Base-by-base conservation (phyloP, 1,139 yeast genomes). In the Suzukiozyma palmioleophila region DNA sequence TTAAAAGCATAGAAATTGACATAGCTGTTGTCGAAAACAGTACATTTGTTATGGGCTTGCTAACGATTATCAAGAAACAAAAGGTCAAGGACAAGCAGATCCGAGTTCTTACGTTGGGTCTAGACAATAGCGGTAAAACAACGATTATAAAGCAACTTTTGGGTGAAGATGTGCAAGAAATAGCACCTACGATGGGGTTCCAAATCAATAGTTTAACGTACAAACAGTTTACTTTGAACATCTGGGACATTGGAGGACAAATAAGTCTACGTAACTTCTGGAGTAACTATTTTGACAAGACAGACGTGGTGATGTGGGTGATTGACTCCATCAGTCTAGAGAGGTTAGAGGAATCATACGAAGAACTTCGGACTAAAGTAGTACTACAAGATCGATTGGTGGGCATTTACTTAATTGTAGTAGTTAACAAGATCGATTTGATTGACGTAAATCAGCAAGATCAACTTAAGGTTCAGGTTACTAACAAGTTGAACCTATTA, bases 181-280 rank as follows among this genome's bases (percentile, higher is more conserved):
- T 69, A 7, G 66, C 75, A 2, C 79, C 79, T 26, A 79, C 86
- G 2, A 64, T 82, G 69, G 74, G 73, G 41, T 76, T 57, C 61
- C 75, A 66, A 63, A 58, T 80, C 65, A 68, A 66, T 42, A 72
- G 78, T 4, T 49, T 74, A 7, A 41, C 47, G 2, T 54, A 62
- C 45, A 44, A 56, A 2, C 60, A 52, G 22, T 62, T 45, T 47
- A 61, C 59, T 30, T 51, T 68, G 36, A 79, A 79, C 43, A 56
- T 81, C 30, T 83, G 90, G 97, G 97, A 88, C 54, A 80, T 89
- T 9, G 97, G 97, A 2, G 97, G 97, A 0, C 96, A 89, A 57
- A 66, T 75, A 11, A 75, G 86, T 13, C 63, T 88, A 36, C 69
- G 96, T 35, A 79, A 87, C 15, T 88, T 88, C 57, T 88, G 97